Conservation (phyloP, 495 filamentous ascomycete species). For the Staphylotrichum tortipilum region DNA sequence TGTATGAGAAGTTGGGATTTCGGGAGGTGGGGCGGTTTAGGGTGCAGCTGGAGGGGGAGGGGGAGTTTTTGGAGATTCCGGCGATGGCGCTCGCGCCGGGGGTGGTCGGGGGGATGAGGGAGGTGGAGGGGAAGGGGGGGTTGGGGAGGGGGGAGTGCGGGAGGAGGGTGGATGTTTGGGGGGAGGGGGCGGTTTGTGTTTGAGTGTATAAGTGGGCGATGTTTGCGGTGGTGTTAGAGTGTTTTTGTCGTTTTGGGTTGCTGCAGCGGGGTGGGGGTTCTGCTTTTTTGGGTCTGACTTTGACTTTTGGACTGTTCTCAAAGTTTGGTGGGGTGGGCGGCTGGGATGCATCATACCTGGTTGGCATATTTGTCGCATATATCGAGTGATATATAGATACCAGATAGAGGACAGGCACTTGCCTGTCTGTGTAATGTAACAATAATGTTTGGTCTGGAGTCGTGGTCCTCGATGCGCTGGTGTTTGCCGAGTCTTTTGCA, state of each 20-base stretch:
- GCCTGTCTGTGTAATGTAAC: no score
- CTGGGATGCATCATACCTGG: no score
- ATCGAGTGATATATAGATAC: no score
- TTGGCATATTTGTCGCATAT: no score
- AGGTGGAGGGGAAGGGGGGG: background rate
- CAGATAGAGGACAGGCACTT: no score
- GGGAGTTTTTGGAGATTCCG: slow-evolving; percentile 20
- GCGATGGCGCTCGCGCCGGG: slow-evolving; percentile 11
- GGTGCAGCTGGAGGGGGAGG: slow-evolving; percentile 21
- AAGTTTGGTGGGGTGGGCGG: no score
- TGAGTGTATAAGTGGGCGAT: background rate
- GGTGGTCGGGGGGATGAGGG: background rate
- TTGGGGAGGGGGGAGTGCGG: background rate
- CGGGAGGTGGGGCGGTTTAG: slow-evolving; percentile 18
- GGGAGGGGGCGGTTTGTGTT: background rate
- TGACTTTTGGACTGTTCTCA: no score
- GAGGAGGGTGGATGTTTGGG: background rate
- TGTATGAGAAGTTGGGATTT: slow-evolving; percentile 25
- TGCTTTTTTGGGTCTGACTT: no score
- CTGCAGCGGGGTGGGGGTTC: no score
- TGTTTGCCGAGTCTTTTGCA: no score
- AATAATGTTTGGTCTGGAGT: no score
- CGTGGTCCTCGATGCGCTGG: no score
- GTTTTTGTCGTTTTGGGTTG: background rate
- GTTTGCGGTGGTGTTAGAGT: background rate